Evolutionary conservation across 2,329 filamentous ascomycete genomes (phyloP).

Genomic region (Cladosporium sp.): DNA sequence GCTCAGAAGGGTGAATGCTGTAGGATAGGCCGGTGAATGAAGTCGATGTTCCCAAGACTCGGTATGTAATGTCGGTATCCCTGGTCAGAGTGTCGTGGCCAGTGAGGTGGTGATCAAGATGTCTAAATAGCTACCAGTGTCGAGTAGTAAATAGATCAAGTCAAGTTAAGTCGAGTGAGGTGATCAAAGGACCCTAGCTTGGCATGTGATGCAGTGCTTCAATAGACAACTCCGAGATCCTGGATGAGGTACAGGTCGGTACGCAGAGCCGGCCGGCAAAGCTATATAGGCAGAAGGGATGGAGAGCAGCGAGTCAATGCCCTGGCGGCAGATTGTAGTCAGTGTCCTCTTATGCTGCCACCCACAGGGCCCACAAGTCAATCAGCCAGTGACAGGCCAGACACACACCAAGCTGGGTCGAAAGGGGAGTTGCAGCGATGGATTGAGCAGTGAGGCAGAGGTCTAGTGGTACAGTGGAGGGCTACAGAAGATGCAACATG

Average conservation of each 20-base stretch:
- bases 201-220: constrained; percentile 9
- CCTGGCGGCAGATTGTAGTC: constrained; percentile 11
- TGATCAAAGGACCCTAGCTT: background rate
- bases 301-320: constrained; percentile 7
- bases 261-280: constrained; percentile 27
- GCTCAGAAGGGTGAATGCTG: background rate
- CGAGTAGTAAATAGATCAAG: background rate
- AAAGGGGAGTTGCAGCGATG: constrained; percentile 31
- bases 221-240: constrained; percentile 22
- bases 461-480: constrained; percentile 40
- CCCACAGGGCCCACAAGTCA: constrained; percentile 25
- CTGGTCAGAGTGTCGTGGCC: background rate
- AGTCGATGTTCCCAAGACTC: background rate
- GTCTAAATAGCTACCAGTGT: background rate
- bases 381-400: constrained; percentile 39
- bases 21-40: background rate
- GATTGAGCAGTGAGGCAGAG: constrained; percentile 38
- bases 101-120: background rate
- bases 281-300: constrained; percentile 29
- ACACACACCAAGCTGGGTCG: constrained; percentile 36
- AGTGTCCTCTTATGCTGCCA: constrained; percentile 30
- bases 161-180: background rate
- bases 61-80: background rate
- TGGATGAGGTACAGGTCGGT: constrained; percentile 30
- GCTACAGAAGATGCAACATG: constrained; percentile 36